A percentile compares a stretch with the other conserved stretches of the same genome.
Conservation (phyloP, 495 filamentous ascomycete genomes). For the Pseudevernia furfuracea region DNA sequence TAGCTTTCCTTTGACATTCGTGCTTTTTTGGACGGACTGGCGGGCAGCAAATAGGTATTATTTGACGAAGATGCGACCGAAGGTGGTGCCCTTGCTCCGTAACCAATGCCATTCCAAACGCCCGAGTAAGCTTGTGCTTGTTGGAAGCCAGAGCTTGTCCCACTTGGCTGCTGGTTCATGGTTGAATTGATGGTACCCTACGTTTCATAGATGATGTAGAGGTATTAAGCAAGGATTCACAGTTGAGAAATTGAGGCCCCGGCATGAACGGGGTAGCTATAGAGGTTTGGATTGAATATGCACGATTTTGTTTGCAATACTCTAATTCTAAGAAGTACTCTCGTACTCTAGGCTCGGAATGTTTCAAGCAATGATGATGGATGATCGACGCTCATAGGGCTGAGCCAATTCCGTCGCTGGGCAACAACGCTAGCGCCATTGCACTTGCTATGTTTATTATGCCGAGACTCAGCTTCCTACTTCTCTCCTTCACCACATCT, state of each 20-base stretch:
- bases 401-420: slow-evolving; percentile 5
- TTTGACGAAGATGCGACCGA: slow-evolving; percentile 41
- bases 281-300: not conserved
- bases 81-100: slow-evolving; percentile 32
- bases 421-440: slow-evolving; percentile 9
- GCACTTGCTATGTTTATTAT: slow-evolving; percentile 5
- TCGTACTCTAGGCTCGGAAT: not conserved
- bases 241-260: no score
- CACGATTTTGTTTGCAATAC: not conserved
- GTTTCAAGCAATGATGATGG: slow-evolving; percentile 6
- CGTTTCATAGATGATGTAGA: not conserved
- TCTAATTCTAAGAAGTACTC: not conserved
- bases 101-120: slow-evolving; percentile 10
- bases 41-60: slow-evolving; percentile 79
- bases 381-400: slow-evolving; percentile 12
- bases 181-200: not conserved
- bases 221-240: not conserved
- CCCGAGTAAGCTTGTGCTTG: slow-evolving; percentile 1
- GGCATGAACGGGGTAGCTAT: not conserved
- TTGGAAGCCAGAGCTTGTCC: slow-evolving; percentile 8
- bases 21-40: slow-evolving; percentile 59
- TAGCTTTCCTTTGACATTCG: slow-evolving; percentile 59
- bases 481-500: slow-evolving; percentile 22
- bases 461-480: slow-evolving; percentile 6
- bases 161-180: slow-evolving; percentile 14